These are phyloP conservation scores for Cyberlindnera euphorbiiphila DNA, from an alignment of 805 yeast species.

Conservation along the genomic window DNA sequence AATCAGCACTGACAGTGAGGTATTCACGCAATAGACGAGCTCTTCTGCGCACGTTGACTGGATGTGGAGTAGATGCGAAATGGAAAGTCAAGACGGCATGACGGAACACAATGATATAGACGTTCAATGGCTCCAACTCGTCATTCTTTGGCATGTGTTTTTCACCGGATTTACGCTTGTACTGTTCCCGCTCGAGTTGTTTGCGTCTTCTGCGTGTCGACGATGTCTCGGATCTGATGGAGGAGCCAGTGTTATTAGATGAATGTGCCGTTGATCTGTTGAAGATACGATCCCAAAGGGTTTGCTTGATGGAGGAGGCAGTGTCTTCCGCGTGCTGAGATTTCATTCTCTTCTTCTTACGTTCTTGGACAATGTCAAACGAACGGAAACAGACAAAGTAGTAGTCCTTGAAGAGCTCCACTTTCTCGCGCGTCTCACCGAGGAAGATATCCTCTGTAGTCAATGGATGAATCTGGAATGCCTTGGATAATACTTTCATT, in stretches of 20 bases:
- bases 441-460: conserved; percentile 93
- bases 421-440: conserved; percentile 94
- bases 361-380: conserved; percentile 76
- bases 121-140: conserved; percentile 83
- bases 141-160: conserved; percentile 40
- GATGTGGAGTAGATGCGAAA: conserved; percentile 92
- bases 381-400: conserved; percentile 88
- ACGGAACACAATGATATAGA: conserved; percentile 87
- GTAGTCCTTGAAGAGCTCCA: conserved; percentile 85
- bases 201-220: conserved; percentile 29
- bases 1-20: conserved; percentile 85
- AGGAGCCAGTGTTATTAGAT: conserved; percentile 8
- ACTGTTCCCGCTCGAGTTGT: conserved; percentile 33
- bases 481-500: conserved; percentile 84
- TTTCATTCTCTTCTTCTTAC: conserved; percentile 35
- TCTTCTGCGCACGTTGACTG: conserved; percentile 91
- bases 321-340: conserved; percentile 1
- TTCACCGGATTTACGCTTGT: conserved; percentile 41
- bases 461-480: conserved; percentile 93
- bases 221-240: conserved; percentile 22
- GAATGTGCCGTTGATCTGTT: conserved; percentile 16
- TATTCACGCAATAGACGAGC: conserved; percentile 85
- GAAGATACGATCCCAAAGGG: conserved; percentile 11
- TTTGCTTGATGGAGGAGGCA: conserved; percentile 6
- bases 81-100: conserved; percentile 93